Conservation (phyloP, 2,329 filamentous ascomycete species). For the Talaromyces sp. region DNA sequence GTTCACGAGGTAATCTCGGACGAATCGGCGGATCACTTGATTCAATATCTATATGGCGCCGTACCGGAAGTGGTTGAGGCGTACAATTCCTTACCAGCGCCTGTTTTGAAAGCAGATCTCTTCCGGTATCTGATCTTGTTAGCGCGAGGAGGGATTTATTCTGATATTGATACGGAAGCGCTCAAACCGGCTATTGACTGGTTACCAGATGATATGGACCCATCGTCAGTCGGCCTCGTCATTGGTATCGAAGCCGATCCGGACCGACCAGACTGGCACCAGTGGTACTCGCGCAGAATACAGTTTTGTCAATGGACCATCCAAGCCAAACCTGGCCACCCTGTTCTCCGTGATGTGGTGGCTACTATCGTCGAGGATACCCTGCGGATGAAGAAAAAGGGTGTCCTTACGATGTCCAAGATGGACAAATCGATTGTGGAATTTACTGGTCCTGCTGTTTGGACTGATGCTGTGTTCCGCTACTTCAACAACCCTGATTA, state of each 20-base stretch:
- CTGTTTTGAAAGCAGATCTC: slow-evolving; percentile 75
- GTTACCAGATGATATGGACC: slow-evolving; percentile 75
- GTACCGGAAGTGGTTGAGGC: slow-evolving; percentile 75
- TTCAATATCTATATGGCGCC: slow-evolving; percentile 81
- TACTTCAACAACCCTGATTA: slow-evolving; percentile 91
- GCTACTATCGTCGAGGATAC: slow-evolving; percentile 80
- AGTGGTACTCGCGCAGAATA: slow-evolving; percentile 94
- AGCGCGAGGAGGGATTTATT: slow-evolving; percentile 78
- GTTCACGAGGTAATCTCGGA: slow-evolving; percentile 98
- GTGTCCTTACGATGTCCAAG: slow-evolving; percentile 60
- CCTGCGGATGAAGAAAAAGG: slow-evolving; percentile 65
- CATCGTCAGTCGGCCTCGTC: slow-evolving; percentile 75
- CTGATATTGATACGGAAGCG: slow-evolving; percentile 86
- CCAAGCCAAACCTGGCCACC: slow-evolving; percentile 90
- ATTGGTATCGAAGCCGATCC: slow-evolving; percentile 96
- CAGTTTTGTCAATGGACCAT: slow-evolving; percentile 99
- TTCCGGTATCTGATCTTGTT: slow-evolving; percentile 73
- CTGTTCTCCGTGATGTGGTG: slow-evolving; percentile 82
- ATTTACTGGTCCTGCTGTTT: slow-evolving; percentile 88
- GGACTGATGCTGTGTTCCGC: slow-evolving; percentile 87
- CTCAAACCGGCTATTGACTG: slow-evolving; percentile 80
- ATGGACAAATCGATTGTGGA: slow-evolving; percentile 77
- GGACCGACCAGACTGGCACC: slow-evolving; percentile 82
- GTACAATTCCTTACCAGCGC: slow-evolving; percentile 67
- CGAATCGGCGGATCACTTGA: slow-evolving; percentile 72